Conservation (phyloP, 352 stramenopile genomes). For the Phytophthora colocasiae region DNA sequence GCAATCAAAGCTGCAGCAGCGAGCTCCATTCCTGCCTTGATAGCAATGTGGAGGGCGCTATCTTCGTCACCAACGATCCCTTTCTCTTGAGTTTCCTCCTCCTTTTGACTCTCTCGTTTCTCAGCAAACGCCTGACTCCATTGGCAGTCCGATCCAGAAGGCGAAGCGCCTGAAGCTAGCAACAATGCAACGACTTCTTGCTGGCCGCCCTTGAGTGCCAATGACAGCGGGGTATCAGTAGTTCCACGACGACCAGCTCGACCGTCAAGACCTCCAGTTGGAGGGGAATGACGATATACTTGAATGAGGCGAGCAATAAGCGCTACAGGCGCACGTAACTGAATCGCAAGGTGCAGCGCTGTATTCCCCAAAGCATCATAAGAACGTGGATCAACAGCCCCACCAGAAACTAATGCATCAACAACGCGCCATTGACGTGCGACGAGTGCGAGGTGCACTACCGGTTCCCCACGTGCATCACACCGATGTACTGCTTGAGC, state of each 20-base stretch:
- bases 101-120: conserved; percentile 22
- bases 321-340: conserved; percentile 54
- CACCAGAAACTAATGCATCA: conserved; percentile 50
- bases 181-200: conserved; percentile 61
- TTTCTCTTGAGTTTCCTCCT: conserved; percentile 12
- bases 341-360: conserved; percentile 70
- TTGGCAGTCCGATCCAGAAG: conserved; percentile 29
- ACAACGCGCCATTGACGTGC: conserved; percentile 71
- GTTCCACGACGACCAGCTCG: conserved; percentile 37
- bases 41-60: conserved; percentile 61
- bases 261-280: conserved; percentile 33
- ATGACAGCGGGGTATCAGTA: conserved; percentile 66
- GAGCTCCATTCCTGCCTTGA: conserved; percentile 58
- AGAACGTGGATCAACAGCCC: conserved; percentile 51
- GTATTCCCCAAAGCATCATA: conserved; percentile 61
- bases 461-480: conserved; percentile 56
- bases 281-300: conserved; percentile 45
- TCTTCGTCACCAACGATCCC: conserved; percentile 39
- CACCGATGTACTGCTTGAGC: conserved; percentile 49
- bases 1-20: conserved; percentile 55
- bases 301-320: conserved; percentile 57
- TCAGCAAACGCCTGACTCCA: conserved; percentile 38
- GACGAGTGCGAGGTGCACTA: conserved; percentile 69
- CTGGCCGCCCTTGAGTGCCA: conserved; percentile 62
- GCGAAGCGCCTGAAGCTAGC: conserved; percentile 47